phyloP scores from a whole-genome alignment of 1,139 yeast genomes.

The Candida pseudoviswanathii region DNA sequence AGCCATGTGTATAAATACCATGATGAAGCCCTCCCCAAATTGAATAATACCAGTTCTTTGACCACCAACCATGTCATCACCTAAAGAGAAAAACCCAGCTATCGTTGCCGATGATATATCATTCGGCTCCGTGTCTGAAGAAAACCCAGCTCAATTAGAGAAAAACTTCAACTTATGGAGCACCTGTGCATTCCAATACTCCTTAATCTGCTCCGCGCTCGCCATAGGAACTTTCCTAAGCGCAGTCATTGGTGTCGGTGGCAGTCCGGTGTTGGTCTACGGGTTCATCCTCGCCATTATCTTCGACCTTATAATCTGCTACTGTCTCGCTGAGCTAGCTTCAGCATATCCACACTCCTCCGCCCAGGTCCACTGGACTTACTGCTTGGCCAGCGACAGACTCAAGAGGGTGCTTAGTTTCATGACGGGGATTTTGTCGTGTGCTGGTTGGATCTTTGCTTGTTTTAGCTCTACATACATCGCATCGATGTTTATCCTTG shows the following conservation, averaged over 20 bases:
- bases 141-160: slow-evolving; percentile 12
- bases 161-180: slow-evolving; percentile 27
- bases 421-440: slow-evolving; percentile 38
- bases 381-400: slow-evolving; percentile 24
- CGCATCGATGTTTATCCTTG: slow-evolving; percentile 45
- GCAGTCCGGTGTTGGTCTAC: slow-evolving; percentile 26
- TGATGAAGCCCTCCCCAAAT: neutral
- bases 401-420: slow-evolving; percentile 21
- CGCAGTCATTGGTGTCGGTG: slow-evolving; percentile 30
- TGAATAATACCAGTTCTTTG: neutral
- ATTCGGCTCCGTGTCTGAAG: neutral
- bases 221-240: slow-evolving; percentile 29
- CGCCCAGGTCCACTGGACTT: slow-evolving; percentile 35
- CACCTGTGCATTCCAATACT: slow-evolving; percentile 25
- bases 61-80: neutral
- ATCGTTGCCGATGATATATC: neutral
- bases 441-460: slow-evolving; percentile 51
- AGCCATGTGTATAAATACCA: neutral
- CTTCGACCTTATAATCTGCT: slow-evolving; percentile 25
- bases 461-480: slow-evolving; percentile 29
- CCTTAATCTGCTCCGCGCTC: slow-evolving; percentile 27
- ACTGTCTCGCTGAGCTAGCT: slow-evolving; percentile 29
- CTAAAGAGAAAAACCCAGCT: neutral
- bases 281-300: slow-evolving; percentile 25
- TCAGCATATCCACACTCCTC: slow-evolving; percentile 32